Evolutionary conservation across 2,329 filamentous ascomycete genomes (phyloP), one percentile per base, ranked within the genome.

Genomic region (Geoglossum cookeanum): DNA sequence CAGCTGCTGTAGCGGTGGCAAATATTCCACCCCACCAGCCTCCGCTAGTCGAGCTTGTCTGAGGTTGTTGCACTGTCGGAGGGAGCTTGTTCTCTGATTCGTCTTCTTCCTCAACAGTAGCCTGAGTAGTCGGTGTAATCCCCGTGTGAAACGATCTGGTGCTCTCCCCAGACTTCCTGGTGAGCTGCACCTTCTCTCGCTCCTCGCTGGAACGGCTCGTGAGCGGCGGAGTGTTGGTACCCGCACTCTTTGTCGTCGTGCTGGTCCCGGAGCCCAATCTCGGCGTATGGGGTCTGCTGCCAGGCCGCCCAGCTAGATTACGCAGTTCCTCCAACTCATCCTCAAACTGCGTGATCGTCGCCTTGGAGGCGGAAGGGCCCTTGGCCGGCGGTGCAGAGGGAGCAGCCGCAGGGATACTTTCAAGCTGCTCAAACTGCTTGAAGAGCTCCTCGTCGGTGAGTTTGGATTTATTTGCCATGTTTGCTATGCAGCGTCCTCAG

Each of bases 21-120:
- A 92, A 78, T 56, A 96, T 72, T 27, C 87, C 84, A 66, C 89
- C 88, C 86, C 88, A 95, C 85, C 88, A 94, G 57, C 88, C 84
- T 61, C 87, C 87, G 59, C 84, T 80, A 52, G 61, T 61, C 45
- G 58, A 59, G 55, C 66, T 67, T 60, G 58, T 65, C 59, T 55
- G 66, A 56, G 62, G 66, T 61, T 60, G 62, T 3, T 42, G 35
- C 30, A 42, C 13, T 27, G 37, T 15, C 9, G 29, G 39, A 55
- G 29, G 11, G 4, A 27, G 17, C 33, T 57, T 57, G 29, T 35
- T 57, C 55, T 57, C 48, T 3, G 33, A n/a, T 4, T 52, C 15
- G 15, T 49, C 55, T 37, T 57, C 37, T 27, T 57, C 55, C 27
- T 44, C 49, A 48, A 45, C 15, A 27, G 22, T 35, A 4, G 56